Evolutionary conservation across 2,329 filamentous ascomycete genomes (phyloP), one percentile per base, ranked within the genome.

Genomic region (Plectosphaerella sp.): DNA sequence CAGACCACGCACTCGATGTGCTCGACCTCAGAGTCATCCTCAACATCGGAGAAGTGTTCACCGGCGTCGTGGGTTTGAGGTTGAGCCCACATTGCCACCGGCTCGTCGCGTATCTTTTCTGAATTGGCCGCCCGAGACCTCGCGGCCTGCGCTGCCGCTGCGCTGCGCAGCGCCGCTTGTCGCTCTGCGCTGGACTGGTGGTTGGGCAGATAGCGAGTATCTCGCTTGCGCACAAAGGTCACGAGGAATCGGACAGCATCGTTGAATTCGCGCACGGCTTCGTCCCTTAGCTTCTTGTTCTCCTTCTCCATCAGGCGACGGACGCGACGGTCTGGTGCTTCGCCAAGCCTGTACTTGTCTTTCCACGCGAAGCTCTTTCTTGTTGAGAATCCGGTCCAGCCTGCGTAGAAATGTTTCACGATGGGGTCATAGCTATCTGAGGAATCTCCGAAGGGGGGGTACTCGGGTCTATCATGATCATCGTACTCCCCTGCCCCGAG

Each of bases 271-370:
- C 87, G 83, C 11, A 88, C 82, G 3, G 85, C 91, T 50, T 93
- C 88, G 18, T 97, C 92, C 49, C 94, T 82, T 22, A 87, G 71
- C 57, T 88, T 88, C 60, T 86, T 89, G 68, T 99, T 99, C 66
- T 97, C 93, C 69, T 96, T 97, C 65, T 97, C 94, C 86, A 97
- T 96, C 39, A 90, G 63, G 33, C 94, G 83, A 49, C 93, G 84
- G 15, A 90, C 78, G 37, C 87, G 83, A 48, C 94, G 84, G 69
- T 99, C 93, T 1, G 91, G 91, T 1, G 91, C 93, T 61, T 97
- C 91, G 0, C 88, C 87, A 18, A 91, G 78, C 48, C 88, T 81
- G 70, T 95, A 94, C 55, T 83, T 80, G 65, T 99, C 92, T 65
- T 87, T 89, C 93, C 94, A 99, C 1, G 88, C 78, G 66, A 96